Conservation (phyloP, 305 asterid genomes). For the Stenogyne calaminthoides region DNA sequence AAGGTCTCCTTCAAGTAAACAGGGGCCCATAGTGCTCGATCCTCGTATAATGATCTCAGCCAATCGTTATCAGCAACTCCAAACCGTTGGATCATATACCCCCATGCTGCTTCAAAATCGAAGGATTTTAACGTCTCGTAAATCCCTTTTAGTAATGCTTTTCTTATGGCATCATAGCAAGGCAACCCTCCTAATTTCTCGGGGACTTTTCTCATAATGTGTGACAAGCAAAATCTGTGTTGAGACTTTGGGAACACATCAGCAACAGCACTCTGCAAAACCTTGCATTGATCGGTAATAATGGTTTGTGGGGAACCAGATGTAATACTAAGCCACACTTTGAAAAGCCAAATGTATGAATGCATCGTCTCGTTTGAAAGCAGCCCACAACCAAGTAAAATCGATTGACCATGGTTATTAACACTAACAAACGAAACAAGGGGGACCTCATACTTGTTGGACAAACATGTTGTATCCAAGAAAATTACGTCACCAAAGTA, state of each 20-base stretch:
- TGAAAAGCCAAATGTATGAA: constrained; percentile 70
- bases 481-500: constrained; percentile 71
- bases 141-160: constrained; percentile 58
- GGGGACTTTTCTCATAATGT: constrained; percentile 67
- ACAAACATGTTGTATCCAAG: constrained; percentile 65
- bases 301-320: constrained; percentile 65
- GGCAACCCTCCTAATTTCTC: constrained; percentile 74
- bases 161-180: constrained; percentile 58
- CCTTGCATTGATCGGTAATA: constrained; percentile 67
- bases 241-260: constrained; percentile 63
- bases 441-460: constrained; percentile 70
- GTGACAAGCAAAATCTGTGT: constrained; percentile 62
- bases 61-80: constrained; percentile 62
- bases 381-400: constrained; percentile 80
- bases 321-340: constrained; percentile 57
- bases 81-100: constrained; percentile 62
- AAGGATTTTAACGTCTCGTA: constrained; percentile 63
- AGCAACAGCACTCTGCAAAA: constrained; percentile 59
- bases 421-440: constrained; percentile 68
- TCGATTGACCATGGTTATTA: constrained; percentile 75
- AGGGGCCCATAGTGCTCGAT: constrained; percentile 73
- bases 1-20: constrained; percentile 69
- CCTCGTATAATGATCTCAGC: constrained; percentile 67
- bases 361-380: constrained; percentile 57
- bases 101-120: constrained; percentile 80